A percentile compares a stretch with the other conserved stretches of the same genome.
Evolutionary conservation across 2,329 filamentous ascomycete genomes (phyloP).

Genomic region (Didymella arachidicola): DNA sequence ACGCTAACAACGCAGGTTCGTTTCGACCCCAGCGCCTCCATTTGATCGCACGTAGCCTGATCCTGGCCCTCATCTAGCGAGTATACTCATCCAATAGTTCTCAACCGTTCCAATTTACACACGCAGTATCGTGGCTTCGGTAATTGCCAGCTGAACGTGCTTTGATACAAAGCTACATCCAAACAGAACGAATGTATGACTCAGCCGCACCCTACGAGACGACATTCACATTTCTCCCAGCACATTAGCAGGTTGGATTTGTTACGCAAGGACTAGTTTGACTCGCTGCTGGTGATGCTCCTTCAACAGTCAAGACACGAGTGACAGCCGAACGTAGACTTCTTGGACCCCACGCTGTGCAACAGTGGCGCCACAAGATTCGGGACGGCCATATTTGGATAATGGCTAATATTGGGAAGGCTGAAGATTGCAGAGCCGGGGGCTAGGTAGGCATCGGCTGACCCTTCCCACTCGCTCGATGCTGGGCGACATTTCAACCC

Average conservation of each 20-base stretch:
- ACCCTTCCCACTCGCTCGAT: background rate
- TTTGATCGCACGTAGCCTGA: background rate
- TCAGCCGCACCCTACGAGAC: background rate
- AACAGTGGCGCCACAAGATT: slow-evolving; percentile 2
- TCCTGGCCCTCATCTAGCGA: background rate
- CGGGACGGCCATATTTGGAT: background rate
- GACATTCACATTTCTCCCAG: background rate
- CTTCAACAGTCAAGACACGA: background rate
- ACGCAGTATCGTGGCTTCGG: background rate
- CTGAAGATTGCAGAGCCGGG: slow-evolving; percentile 1
- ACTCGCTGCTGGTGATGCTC: background rate
- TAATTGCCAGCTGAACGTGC: background rate
- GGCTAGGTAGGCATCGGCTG: background rate
- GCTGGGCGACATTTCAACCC: background rate
- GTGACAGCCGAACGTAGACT: background rate
- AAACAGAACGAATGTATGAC: background rate
- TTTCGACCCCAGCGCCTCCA: slow-evolving; percentile 5
- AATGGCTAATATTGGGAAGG: slow-evolving; percentile 9
- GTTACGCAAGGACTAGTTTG: background rate
- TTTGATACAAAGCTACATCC: background rate
- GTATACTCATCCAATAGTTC: background rate
- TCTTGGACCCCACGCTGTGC: slow-evolving; percentile 1
- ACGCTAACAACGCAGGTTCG: slow-evolving; percentile 1
- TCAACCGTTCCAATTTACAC: background rate
- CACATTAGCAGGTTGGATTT: background rate